Evolutionary conservation across 306 rosid genomes (phyloP).

Genomic region (Trifolium dubium): DNA sequence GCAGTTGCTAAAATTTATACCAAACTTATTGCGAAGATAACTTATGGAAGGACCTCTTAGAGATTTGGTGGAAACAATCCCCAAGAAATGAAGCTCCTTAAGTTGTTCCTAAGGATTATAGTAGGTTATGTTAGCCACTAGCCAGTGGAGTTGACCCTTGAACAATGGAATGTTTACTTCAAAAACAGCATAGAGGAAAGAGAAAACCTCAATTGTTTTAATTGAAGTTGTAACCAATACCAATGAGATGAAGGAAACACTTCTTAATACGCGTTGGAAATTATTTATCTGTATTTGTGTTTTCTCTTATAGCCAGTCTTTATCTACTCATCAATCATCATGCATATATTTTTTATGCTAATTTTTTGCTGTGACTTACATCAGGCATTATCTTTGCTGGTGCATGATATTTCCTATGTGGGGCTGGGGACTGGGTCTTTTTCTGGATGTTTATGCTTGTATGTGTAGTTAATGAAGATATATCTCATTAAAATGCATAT

Average conservation of each 20-base stretch:
- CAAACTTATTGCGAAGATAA: no score
- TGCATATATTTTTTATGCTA: constrained; percentile 13
- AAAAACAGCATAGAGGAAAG: background rate
- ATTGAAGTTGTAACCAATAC: background rate
- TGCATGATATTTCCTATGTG: constrained; percentile 14
- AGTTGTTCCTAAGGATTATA: no score
- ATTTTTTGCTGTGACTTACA: constrained; percentile 15
- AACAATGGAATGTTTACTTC: background rate
- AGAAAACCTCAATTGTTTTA: no score
- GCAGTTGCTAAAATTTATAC: no score
- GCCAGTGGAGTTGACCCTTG: background rate
- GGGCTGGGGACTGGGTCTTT: constrained; percentile 22
- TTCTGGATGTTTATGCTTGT: constrained; percentile 23
- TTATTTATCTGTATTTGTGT: background rate
- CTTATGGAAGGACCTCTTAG: no score
- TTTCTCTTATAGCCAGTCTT: constrained; percentile 8
- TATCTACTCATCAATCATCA: constrained; percentile 6
- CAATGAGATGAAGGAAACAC: background rate
- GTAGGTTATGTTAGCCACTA: no score
- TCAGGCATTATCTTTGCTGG: constrained; percentile 16
- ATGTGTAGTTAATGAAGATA: background rate
- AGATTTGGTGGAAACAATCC: no score
- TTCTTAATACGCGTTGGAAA: background rate
- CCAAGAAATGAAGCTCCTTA: no score
- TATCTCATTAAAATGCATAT: constrained; percentile 35